A percentile compares a stretch with the other conserved stretches of the same genome.
Evolutionary conservation across 139 green algal genomes (phyloP).

Genomic region (Chlamydomonas sphaeroides): DNA sequence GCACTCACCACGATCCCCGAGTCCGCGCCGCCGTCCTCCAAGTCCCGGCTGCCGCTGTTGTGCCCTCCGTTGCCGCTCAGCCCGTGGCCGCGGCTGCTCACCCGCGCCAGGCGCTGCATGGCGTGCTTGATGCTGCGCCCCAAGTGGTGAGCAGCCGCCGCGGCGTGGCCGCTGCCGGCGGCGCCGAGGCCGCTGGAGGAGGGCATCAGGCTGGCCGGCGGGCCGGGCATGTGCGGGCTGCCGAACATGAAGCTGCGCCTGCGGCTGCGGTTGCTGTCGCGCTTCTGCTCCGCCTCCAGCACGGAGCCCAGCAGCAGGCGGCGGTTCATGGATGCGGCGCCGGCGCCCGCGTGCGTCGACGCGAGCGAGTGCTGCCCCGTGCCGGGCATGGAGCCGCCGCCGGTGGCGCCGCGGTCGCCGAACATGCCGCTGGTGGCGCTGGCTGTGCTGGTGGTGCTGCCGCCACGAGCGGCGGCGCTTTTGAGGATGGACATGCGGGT

Average conservation of each 20-base stretch:
- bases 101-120: slow-evolving; percentile 8
- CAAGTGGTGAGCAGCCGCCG: background rate
- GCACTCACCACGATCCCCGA: background rate
- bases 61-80: background rate
- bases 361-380: background rate
- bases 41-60: too few relatives aligned
- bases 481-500: slow-evolving; percentile 10
- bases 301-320: slow-evolving; percentile 22
- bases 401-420: background rate
- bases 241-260: slow-evolving; percentile 36
- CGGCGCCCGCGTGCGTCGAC: too few relatives aligned
- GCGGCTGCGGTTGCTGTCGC: slow-evolving; percentile 11
- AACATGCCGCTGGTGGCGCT: background rate
- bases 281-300: slow-evolving; percentile 17
- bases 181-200: too few relatives aligned
- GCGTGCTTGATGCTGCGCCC: slow-evolving; percentile 20
- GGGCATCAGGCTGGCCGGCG: too few relatives aligned
- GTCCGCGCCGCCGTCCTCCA: slow-evolving; percentile 16
- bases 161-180: too few relatives aligned
- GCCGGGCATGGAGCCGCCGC: too few relatives aligned
- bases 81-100: background rate
- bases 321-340: background rate
- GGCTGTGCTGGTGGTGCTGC: background rate
- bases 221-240: too few relatives aligned
- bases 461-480: background rate